Evolutionary conservation across 306 rosid genomes (phyloP).

Genomic region (Cucurbita argyrosperma): DNA sequence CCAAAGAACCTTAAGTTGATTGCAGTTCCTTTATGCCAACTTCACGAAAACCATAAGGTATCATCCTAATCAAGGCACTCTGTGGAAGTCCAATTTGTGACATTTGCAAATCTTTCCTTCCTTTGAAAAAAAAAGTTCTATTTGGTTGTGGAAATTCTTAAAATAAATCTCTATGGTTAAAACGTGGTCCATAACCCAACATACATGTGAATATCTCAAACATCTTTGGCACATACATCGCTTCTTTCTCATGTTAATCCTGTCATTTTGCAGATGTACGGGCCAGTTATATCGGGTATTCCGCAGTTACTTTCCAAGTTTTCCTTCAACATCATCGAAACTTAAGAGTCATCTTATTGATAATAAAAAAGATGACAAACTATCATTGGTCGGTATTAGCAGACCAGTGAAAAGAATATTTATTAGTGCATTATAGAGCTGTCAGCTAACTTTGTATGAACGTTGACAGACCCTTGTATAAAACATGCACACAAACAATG

Average conservation of each 20-base stretch:
- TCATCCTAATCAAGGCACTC: neutral
- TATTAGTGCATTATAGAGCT: neutral
- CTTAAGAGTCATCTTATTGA: constrained; percentile 14
- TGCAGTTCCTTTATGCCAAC: constrained; percentile 74
- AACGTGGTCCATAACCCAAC: neutral
- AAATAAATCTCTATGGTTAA: neutral
- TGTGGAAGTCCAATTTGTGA: neutral
- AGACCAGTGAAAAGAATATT: neutral
- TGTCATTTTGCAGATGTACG: constrained; percentile 50
- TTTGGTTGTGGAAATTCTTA: neutral
- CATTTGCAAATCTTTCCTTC: neutral
- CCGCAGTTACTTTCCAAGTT: constrained; percentile 67
- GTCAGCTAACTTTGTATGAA: neutral
- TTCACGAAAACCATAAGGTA: constrained; percentile 65
- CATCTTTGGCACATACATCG: neutral
- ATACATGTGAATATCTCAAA: neutral
- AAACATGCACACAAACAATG: neutral
- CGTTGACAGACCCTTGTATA: constrained; percentile 1
- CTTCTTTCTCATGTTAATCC: neutral
- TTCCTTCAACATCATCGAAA: constrained; percentile 45
- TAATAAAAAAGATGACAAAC: neutral
- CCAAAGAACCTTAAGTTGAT: constrained; percentile 67
- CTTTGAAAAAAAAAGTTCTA: neutral
- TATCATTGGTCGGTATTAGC: neutral
- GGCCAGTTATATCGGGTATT: constrained; percentile 55